Base-by-base conservation (phyloP, 352 stramenopile species). In the Pythium chondricola region DNA sequence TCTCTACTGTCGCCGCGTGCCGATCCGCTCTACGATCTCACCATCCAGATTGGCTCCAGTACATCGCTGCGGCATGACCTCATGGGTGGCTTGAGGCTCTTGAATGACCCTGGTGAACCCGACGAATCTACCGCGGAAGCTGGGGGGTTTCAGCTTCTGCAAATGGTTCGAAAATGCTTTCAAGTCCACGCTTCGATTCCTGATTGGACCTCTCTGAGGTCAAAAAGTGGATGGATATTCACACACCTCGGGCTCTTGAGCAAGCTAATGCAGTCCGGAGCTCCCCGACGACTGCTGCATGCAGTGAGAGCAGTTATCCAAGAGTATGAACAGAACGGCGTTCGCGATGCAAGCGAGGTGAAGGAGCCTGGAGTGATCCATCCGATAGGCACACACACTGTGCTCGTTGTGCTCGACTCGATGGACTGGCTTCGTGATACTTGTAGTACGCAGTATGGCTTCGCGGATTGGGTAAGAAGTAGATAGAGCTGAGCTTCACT, bases 191-290 rank as follows among this genome's bases (percentile, higher is more conserved):
- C 67, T 57, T 61, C 59, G 13, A 32, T 71, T 2, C 67, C 48
- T 29, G 67, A 61, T 36, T 69, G 41, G 24, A 53, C 65, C 10
- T 32, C 56, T 3, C 25, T 85, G 0, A 35, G 79, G 35, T 64
- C 71, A 4, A 52, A 53, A 26, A 73, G 75, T 3, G 43, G 56
- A 3, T 63, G 83, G 50, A 62, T 71, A 44, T 76, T 85, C 37
- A 48, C 65, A 1, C 61, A 57, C 36, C 18, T 87, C 37, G 75
- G 75, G 5, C 40, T 71, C 7, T 37, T 70, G 31, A 44, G 68
- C 7, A 48, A 50, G 6, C 51, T 87, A 13, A 16, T 83, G 0
- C 43, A 52, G 26, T 48, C 49, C 1, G 26, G 57, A 30, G 69
- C 73, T 25, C 61, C 75, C 1, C 13, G 70, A 16, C 31, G 16